Percentiles rank a stretch among this genome's conserved stretches.
These are phyloP conservation scores for Fusarium sp. DNA, from an alignment of 2,329 filamentous ascomycete genomes.

Conservation along the genomic window DNA sequence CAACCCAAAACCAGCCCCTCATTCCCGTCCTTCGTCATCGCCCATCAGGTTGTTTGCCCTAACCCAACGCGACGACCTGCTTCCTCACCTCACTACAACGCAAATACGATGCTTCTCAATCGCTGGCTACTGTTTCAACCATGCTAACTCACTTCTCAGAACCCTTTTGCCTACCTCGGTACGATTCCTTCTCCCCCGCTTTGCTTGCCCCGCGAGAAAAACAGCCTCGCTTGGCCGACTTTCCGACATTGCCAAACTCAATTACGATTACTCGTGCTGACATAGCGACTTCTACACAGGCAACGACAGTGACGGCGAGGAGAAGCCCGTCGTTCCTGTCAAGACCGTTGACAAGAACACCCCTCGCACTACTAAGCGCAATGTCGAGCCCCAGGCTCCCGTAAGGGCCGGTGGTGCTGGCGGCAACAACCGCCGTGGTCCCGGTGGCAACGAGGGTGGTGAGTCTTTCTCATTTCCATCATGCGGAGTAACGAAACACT, in stretches of 20 bases:
- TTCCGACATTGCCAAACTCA: constrained; percentile 30
- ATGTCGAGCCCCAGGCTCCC: constrained; percentile 82
- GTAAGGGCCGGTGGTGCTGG: constrained; percentile 60
- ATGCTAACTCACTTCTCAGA: constrained; percentile 70
- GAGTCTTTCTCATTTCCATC: constrained; percentile 57
- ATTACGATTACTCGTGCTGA: constrained; percentile 47
- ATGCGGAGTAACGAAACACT: constrained; percentile 26
- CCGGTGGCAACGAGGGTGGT: constrained; percentile 90
- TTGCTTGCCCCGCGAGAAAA: constrained; percentile 38
- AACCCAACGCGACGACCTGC: constrained; percentile 31
- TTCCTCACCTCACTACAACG: constrained; percentile 7
- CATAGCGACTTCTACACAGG: constrained; percentile 58
- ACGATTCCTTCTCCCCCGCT: constrained; percentile 60
- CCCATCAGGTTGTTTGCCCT: constrained; percentile 44
- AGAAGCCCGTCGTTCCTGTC: constrained; percentile 84
- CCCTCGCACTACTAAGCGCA: constrained; percentile 85
- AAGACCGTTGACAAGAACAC: constrained; percentile 91
- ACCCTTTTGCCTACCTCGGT: constrained; percentile 99
- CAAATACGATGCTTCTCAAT: constrained; percentile 11
- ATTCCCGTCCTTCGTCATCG: constrained; percentile 40
- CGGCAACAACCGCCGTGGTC: constrained; percentile 67
- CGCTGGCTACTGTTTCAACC: constrained; percentile 3
- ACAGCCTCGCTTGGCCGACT: constrained; percentile 41
- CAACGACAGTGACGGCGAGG: constrained; percentile 73
- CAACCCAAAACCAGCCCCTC: constrained; percentile 39